Conservation (phyloP, 805 yeast genomes). For the Barnettozyma californica region DNA sequence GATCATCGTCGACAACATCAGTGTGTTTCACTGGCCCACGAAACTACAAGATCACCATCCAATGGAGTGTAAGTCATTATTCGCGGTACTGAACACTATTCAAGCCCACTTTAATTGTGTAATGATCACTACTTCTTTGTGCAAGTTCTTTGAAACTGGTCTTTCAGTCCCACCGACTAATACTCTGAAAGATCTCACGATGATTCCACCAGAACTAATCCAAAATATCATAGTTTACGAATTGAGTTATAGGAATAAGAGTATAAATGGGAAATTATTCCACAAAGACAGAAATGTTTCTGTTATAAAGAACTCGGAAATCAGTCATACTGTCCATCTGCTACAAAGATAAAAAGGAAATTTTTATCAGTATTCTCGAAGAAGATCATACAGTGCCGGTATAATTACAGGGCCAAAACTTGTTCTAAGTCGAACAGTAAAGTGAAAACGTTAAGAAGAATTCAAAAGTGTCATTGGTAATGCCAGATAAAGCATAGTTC, state of each 20-base stretch:
- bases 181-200: constrained; percentile 1
- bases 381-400: neutral
- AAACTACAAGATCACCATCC: neutral
- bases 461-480: too few relatives aligned
- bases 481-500: too few relatives aligned
- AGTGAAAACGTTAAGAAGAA: too few relatives aligned
- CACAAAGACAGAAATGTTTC: neutral
- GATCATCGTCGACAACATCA: constrained; percentile 7
- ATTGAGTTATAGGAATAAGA: neutral
- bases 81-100: neutral
- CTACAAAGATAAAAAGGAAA: neutral
- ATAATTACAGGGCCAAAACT: too few relatives aligned
- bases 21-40: constrained; percentile 5
- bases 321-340: neutral
- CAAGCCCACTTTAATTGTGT: constrained; percentile 1
- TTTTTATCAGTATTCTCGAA: too few relatives aligned
- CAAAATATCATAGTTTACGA: neutral
- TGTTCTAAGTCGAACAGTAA: too few relatives aligned
- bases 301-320: neutral
- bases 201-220: neutral
- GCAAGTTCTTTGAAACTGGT: constrained; percentile 6
- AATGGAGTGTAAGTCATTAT: constrained; percentile 6
- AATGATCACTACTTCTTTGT: constrained; percentile 1
- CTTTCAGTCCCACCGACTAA: constrained; percentile 35
- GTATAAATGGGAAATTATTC: neutral